Conservation (phyloP, 208 protist genomes). For the Trichomonas vaginalis region DNA sequence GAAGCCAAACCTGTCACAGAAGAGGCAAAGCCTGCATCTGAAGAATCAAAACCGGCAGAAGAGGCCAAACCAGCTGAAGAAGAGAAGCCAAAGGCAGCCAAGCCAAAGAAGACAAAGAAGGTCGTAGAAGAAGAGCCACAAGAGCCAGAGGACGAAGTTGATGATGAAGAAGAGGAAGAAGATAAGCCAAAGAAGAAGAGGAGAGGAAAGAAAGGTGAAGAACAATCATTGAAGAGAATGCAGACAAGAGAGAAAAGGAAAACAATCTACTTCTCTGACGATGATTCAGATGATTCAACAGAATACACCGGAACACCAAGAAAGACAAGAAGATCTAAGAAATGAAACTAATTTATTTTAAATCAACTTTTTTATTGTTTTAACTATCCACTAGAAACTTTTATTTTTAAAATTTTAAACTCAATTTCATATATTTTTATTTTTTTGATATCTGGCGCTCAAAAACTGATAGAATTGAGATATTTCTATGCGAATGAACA, state of each 20-base stretch:
- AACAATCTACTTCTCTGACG: background rate
- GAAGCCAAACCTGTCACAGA: background rate
- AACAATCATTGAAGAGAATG: background rate
- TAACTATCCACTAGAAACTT: too few species aligned
- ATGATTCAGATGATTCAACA: background rate
- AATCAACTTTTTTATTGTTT: too few species aligned
- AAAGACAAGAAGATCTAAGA: too few species aligned
- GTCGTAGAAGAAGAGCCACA: background rate
- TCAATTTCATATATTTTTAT: too few species aligned
- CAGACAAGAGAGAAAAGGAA: background rate
- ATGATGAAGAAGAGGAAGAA: background rate
- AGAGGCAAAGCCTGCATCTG: background rate
- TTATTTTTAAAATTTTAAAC: too few species aligned
- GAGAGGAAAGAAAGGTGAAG: background rate
- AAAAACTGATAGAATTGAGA: too few species aligned
- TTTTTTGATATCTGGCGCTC: too few species aligned
- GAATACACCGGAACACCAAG: too few species aligned
- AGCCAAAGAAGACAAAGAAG: background rate
- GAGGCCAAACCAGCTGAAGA: background rate
- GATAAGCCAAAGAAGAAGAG: background rate
- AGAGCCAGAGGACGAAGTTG: background rate
- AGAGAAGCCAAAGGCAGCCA: background rate
- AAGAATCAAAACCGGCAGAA: background rate
- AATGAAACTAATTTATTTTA: too few species aligned
- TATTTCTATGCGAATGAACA: too few species aligned